Evolutionary conservation across 352 stramenopile genomes (phyloP).

Genomic region (Phytophthora litchii): DNA sequence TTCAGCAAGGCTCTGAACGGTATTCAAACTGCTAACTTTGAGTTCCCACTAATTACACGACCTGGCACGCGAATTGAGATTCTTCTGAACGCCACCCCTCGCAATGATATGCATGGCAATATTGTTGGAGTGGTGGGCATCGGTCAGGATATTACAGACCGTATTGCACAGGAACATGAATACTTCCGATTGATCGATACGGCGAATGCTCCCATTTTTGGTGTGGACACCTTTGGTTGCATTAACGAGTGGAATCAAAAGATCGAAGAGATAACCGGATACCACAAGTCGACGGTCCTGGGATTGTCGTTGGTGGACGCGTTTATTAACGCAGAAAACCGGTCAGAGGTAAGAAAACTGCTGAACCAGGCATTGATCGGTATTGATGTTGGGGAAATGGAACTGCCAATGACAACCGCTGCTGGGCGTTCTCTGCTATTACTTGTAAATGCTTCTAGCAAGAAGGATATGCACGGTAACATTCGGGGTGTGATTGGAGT

Average conservation of each 20-base stretch:
- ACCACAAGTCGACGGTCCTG: slow-evolving; percentile 61
- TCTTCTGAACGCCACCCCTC: slow-evolving; percentile 74
- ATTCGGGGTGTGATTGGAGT: slow-evolving; percentile 90
- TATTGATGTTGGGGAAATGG: slow-evolving; percentile 75
- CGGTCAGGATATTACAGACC: slow-evolving; percentile 84
- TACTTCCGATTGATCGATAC: slow-evolving; percentile 82
- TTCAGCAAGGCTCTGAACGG: slow-evolving; percentile 73
- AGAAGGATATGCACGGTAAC: slow-evolving; percentile 87
- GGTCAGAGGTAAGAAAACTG: slow-evolving; percentile 51
- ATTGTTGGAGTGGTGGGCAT: slow-evolving; percentile 90
- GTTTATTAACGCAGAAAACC: slow-evolving; percentile 67
- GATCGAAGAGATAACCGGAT: slow-evolving; percentile 76
- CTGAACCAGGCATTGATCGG: slow-evolving; percentile 74
- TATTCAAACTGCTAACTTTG: slow-evolving; percentile 86
- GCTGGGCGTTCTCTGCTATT: slow-evolving; percentile 47
- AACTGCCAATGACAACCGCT: slow-evolving; percentile 68
- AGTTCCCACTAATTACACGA: slow-evolving; percentile 84
- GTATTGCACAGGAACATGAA: slow-evolving; percentile 79
- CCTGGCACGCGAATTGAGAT: slow-evolving; percentile 78
- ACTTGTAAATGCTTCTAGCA: slow-evolving; percentile 73
- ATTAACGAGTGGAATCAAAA: slow-evolving; percentile 86
- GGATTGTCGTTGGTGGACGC: slow-evolving; percentile 64
- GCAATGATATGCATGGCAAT: slow-evolving; percentile 68
- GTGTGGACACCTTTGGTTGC: slow-evolving; percentile 71
- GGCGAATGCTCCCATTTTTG: slow-evolving; percentile 78